Evolutionary conservation across 192 early-diverging fungal species (phyloP).

Genomic region (Spizellomyces sp.): DNA sequence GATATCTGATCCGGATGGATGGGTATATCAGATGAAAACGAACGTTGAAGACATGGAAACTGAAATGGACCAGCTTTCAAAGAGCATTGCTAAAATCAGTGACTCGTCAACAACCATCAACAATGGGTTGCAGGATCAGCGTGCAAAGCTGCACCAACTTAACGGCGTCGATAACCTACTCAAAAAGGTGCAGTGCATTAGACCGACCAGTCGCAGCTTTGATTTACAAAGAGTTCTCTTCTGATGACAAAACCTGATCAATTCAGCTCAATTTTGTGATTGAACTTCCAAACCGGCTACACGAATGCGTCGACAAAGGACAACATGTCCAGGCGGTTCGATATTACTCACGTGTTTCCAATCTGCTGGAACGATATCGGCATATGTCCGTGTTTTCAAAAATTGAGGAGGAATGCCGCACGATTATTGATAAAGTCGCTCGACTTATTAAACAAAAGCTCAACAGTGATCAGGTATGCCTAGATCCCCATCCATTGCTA

Average conservation of each 20-base stretch:
- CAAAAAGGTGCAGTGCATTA: conserved; percentile 51
- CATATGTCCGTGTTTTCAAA: conserved; percentile 74
- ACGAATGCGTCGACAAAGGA: conserved; percentile 55
- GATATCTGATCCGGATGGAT: background rate
- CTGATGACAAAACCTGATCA: background rate
- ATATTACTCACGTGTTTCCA: conserved; percentile 70
- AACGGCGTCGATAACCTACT: conserved; percentile 71
- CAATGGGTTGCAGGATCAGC: conserved; percentile 60
- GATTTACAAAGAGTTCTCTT: background rate
- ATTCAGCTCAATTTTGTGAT: conserved; percentile 81
- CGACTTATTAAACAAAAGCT: conserved; percentile 60
- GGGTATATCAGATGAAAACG: conserved; percentile 66
- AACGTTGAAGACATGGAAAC: conserved; percentile 86
- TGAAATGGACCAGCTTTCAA: conserved; percentile 75
- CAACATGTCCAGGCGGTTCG: conserved; percentile 76
- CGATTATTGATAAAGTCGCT: conserved; percentile 75
- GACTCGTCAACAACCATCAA: conserved; percentile 54
- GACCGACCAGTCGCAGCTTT: background rate
- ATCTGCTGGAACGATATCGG: conserved; percentile 77
- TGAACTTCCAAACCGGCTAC: conserved; percentile 78
- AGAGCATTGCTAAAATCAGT: conserved; percentile 69
- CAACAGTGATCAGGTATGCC: conserved; percentile 34
- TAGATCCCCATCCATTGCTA: background rate
- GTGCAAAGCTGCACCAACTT: conserved; percentile 76
- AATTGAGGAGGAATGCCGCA: conserved; percentile 78